Conservation (phyloP, 2,329 filamentous ascomycete species). For the Colletotrichum sp. region DNA sequence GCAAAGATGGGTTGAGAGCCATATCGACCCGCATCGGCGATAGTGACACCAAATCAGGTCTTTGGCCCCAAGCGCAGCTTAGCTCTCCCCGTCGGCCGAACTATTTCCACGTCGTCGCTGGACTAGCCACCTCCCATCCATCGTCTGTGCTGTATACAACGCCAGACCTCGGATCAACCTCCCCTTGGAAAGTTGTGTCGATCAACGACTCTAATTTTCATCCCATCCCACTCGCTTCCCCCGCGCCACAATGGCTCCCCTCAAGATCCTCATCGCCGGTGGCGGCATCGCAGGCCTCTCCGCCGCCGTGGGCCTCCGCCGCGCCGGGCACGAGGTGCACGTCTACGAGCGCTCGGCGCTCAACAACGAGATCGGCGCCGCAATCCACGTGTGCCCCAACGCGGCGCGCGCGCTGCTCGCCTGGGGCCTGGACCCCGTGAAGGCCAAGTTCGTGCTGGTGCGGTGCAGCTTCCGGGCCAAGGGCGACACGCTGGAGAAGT, state of each 20-base stretch:
- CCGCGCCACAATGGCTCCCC: background rate
- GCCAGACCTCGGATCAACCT: background rate
- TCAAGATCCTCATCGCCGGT: slow-evolving; percentile 32
- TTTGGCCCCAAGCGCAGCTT: background rate
- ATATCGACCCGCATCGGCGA: background rate
- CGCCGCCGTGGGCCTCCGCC: slow-evolving; percentile 35
- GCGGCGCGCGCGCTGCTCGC: slow-evolving; percentile 37
- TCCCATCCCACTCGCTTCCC: background rate
- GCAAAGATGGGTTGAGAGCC: background rate
- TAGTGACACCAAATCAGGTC: background rate
- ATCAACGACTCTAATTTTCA: background rate
- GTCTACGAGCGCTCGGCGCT: slow-evolving; percentile 42
- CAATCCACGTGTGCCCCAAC: slow-evolving; percentile 43
- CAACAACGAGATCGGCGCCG: slow-evolving; percentile 42
- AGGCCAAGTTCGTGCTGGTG: slow-evolving; percentile 28
- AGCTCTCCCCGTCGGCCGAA: background rate
- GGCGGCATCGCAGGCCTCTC: slow-evolving; percentile 41
- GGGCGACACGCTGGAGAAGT: slow-evolving; percentile 28
- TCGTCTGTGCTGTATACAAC: background rate
- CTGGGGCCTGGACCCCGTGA: slow-evolving; percentile 38
- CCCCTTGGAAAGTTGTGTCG: background rate
- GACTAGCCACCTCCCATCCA: background rate
- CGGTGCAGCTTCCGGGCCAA: slow-evolving; percentile 18
- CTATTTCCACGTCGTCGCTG: background rate
- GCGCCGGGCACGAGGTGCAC: slow-evolving; percentile 35